phyloP scores from a whole-genome alignment of 768 basidiomycete genomes.

The Calocybe gangraenosa region DNA sequence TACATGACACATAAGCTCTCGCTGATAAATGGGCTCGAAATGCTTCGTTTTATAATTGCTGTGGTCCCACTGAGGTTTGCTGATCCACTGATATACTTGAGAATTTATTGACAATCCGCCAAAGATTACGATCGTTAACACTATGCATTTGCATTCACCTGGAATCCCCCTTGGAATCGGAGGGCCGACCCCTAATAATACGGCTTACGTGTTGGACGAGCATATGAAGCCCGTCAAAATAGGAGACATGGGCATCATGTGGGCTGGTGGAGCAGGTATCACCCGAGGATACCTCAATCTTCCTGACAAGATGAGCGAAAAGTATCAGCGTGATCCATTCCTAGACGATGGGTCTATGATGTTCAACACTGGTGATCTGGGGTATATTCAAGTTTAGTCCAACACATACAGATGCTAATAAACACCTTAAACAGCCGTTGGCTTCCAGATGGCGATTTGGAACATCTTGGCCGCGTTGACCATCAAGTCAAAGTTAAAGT shows the following conservation, averaged over 20 bases:
- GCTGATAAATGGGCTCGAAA: slow-evolving; percentile 39
- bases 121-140: slow-evolving; percentile 51
- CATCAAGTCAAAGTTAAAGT: slow-evolving; percentile 62
- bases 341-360: slow-evolving; percentile 30
- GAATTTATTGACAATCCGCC: neutral
- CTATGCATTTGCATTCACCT: slow-evolving; percentile 38
- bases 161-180: slow-evolving; percentile 41
- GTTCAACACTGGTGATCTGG: slow-evolving; percentile 61
- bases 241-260: slow-evolving; percentile 35
- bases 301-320: slow-evolving; percentile 21
- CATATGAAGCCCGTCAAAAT: neutral
- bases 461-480: slow-evolving; percentile 53
- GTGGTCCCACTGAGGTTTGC: slow-evolving; percentile 51
- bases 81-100: too few species aligned
- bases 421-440: too few species aligned
- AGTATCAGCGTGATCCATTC: slow-evolving; percentile 47
- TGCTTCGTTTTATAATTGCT: slow-evolving; percentile 43
- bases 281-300: neutral
- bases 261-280: slow-evolving; percentile 42
- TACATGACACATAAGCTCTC: slow-evolving; percentile 18
- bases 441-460: slow-evolving; percentile 46
- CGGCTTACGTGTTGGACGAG: slow-evolving; percentile 27
- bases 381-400: slow-evolving; percentile 21
- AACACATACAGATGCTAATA: too few species aligned
- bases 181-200: slow-evolving; percentile 46